A percentile compares a stretch with the other conserved stretches of the same genome.
phyloP scores from a whole-genome alignment of 139 green algal species.

The Chlamydomonas applanata region DNA sequence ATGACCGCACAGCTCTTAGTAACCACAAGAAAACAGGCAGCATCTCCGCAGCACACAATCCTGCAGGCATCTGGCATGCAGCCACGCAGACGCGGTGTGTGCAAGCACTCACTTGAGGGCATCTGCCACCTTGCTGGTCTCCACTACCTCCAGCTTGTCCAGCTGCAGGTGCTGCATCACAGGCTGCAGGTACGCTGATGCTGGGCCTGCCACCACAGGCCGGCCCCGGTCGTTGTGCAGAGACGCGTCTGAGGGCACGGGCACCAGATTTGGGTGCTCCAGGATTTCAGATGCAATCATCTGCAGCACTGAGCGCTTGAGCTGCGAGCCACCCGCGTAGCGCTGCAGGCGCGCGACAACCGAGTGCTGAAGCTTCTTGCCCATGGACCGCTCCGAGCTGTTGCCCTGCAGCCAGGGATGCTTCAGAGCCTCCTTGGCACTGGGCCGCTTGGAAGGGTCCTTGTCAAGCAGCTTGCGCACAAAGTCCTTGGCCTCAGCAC shows the following conservation, averaged over 20 bases:
- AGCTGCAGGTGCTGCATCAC: slow-evolving; percentile 20
- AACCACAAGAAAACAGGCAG: too few species aligned
- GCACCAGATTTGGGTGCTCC: slow-evolving; percentile 9
- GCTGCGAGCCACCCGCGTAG: slow-evolving; percentile 49
- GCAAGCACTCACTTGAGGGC: too few species aligned
- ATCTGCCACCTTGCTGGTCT: not conserved
- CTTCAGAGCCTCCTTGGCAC: slow-evolving; percentile 57
- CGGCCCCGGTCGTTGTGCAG: not conserved
- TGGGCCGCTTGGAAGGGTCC: slow-evolving; percentile 66
- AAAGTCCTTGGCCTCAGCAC: slow-evolving; percentile 81
- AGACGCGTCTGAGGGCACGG: not conserved
- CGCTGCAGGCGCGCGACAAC: slow-evolving; percentile 86
- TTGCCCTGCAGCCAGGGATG: slow-evolving; percentile 36
- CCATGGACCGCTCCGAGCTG: slow-evolving; percentile 25
- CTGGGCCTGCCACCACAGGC: slow-evolving; percentile 12
- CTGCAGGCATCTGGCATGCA: slow-evolving; percentile 3
- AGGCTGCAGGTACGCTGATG: slow-evolving; percentile 2
- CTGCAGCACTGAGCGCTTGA: slow-evolving; percentile 84
- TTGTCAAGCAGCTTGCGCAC: slow-evolving; percentile 62
- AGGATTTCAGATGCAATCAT: slow-evolving; percentile 81
- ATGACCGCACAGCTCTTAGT: too few species aligned
- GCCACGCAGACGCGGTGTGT: too few species aligned
- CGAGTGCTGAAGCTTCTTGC: slow-evolving; percentile 39
- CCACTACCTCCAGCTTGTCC: not conserved
- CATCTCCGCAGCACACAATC: too few species aligned